Evolutionary conservation across 805 yeast genomes (phyloP), one percentile per base, ranked within the genome.

Genomic region (Lachancea lanzarotensis): DNA sequence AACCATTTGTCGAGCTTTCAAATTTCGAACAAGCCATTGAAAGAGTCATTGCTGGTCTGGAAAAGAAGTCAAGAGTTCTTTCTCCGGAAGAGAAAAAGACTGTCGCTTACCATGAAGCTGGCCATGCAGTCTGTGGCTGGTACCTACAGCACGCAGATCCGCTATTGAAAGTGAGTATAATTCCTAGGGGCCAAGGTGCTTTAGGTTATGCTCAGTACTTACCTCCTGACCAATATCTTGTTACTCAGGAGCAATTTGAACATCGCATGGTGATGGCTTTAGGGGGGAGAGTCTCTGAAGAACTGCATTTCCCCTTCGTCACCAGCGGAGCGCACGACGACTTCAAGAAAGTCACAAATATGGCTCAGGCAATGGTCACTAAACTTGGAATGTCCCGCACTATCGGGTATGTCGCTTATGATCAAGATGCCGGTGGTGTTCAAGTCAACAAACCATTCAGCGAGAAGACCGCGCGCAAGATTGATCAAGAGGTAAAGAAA

Each of bases 121-220:
- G 98, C 3, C 98, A 95, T 67, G 98, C 99, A 10, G 79, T 93
- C 49, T 90, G 98, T 66, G 98, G 98, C 11, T 93, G 98, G 99
- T 89, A 72, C 60, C 74, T 93, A 58, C 78, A 85, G 64, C 76
- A 76, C 65, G 96, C 98, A 2, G 96, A 91, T 62, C 98, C 98
- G 7, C 71, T 95, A 46, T 73, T 93, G 48, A 93, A 93, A 71
- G 98, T 93, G 16, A 87, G 97, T 13, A 93, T 95, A 56, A 87
- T 93, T 49, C 98, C 99, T 34, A 78, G 98, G 57, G 98, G 98
- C 13, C 93, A 84, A 67, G 96, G 95, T 52, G 96, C 98, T 2
- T 73, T 93, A 43, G 99, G 99, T 18, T 93, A 95, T 64, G 98
- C 98, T 1, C 96, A 93, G 64, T 95, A 91, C 61, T 74, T 95